A percentile compares a stretch with the other conserved stretches of the same genome.
phyloP scores from a whole-genome alignment of 768 basidiomycete species.

The Vishniacozyma victoriae region DNA sequence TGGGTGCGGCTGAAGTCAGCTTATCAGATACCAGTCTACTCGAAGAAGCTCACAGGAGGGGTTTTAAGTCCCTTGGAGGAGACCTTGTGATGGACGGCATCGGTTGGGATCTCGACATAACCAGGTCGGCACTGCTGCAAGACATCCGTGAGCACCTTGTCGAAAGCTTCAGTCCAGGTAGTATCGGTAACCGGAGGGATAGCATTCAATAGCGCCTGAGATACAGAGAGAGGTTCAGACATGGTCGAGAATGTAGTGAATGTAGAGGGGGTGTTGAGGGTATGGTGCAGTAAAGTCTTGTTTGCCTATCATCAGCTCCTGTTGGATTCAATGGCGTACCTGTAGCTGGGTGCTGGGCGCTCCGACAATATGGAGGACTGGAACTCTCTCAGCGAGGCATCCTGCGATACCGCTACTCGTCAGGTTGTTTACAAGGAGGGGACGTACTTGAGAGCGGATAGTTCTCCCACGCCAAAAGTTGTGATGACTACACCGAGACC shows the following conservation, averaged over 20 bases:
- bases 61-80: constrained; percentile 60
- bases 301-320: constrained; percentile 13
- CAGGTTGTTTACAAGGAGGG: constrained; percentile 58
- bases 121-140: constrained; percentile 67
- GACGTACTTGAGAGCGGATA: constrained; percentile 63
- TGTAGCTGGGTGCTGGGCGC: constrained; percentile 70
- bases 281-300: constrained; percentile 76
- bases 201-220: constrained; percentile 59
- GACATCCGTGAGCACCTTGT: constrained; percentile 62
- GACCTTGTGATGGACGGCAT: constrained; percentile 66
- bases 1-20: constrained; percentile 30
- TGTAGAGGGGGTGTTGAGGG: constrained; percentile 69
- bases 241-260: constrained; percentile 76
- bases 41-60: constrained; percentile 50
- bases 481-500: constrained; percentile 53
- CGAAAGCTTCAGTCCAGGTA: constrained; percentile 62
- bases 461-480: constrained; percentile 88
- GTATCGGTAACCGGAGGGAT: constrained; percentile 46
- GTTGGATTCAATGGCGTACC: constrained; percentile 45
- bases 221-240: constrained; percentile 65
- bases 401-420: constrained; percentile 66
- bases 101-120: constrained; percentile 79
- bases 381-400: constrained; percentile 67
- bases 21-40: neutral
- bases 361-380: constrained; percentile 81